Conservation (phyloP, 768 basidiomycete species). For the Jaapia argillacea region DNA sequence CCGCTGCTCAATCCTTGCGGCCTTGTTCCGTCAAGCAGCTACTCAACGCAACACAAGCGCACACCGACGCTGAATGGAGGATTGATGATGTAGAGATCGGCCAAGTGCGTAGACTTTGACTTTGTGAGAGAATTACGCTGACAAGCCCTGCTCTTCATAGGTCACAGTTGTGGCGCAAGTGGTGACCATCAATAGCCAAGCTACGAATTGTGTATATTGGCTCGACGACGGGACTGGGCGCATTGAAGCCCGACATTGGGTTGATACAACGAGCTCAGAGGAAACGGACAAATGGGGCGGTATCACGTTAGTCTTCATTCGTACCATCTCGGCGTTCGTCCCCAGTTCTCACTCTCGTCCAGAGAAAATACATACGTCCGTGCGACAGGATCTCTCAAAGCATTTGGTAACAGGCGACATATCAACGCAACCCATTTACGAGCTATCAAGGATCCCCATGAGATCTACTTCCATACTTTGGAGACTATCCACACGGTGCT, state of each 20-base stretch:
- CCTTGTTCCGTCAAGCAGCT: constrained; percentile 78
- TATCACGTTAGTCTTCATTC: constrained; percentile 27
- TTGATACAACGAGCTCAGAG: constrained; percentile 52
- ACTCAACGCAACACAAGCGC: constrained; percentile 64
- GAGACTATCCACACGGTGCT: constrained; percentile 67
- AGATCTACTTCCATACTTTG: constrained; percentile 73
- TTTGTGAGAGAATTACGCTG: neutral
- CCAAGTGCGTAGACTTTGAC: constrained; percentile 40
- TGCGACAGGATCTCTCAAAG: constrained; percentile 74
- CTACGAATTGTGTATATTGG: constrained; percentile 73
- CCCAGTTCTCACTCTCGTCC: constrained; percentile 2
- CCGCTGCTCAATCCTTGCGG: constrained; percentile 40
- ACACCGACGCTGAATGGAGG: constrained; percentile 83
- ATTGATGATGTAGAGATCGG: constrained; percentile 76
- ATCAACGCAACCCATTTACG: constrained; percentile 74
- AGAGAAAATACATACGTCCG: constrained; percentile 77
- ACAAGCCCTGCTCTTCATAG: constrained; percentile 28
- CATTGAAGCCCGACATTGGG: constrained; percentile 77
- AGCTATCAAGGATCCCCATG: constrained; percentile 56
- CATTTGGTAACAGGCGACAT: constrained; percentile 72
- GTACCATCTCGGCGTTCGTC: neutral
- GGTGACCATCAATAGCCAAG: constrained; percentile 50
- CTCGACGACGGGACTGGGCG: constrained; percentile 83
- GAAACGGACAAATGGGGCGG: constrained; percentile 39
- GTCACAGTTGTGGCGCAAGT: constrained; percentile 71